phyloP scores from a whole-genome alignment of 176 grass and related monocot species.

The Carex parvula region DNA sequence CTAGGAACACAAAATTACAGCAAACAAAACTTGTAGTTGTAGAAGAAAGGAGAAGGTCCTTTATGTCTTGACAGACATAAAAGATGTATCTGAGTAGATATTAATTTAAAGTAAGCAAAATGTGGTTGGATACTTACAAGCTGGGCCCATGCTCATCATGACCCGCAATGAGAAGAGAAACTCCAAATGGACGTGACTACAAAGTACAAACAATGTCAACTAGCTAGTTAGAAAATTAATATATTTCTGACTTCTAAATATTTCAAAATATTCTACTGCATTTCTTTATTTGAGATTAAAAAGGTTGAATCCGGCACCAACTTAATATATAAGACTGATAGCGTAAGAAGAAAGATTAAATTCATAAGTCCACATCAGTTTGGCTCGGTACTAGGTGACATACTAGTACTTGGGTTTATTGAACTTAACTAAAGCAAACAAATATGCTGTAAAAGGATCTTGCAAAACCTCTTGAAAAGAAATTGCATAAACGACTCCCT shows the following conservation, averaged over 20 bases:
- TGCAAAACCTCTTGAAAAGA: neutral
- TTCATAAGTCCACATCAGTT: neutral
- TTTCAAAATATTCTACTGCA: neutral
- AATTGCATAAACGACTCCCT: neutral
- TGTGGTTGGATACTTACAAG: constrained; percentile 46
- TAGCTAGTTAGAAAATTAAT: constrained; percentile 21
- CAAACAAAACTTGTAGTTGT: neutral
- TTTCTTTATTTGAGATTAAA: neutral
- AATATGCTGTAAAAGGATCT: neutral
- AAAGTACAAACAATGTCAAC: constrained; percentile 43
- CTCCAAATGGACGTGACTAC: constrained; percentile 92
- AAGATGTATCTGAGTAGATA: neutral
- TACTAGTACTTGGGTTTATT: neutral
- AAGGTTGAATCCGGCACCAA: neutral
- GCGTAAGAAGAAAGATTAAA: neutral
- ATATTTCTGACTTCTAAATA: neutral
- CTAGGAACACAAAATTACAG: neutral
- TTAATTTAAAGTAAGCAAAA: neutral
- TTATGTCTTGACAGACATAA: neutral
- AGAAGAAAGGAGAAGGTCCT: neutral
- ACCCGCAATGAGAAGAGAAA: constrained; percentile 96
- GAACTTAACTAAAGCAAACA: neutral
- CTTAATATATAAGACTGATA: neutral
- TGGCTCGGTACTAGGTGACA: neutral
- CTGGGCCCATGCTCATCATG: constrained; percentile 95